phyloP scores from a whole-genome alignment of 2,329 filamentous ascomycete genomes.

The Sporothrix globosa region DNA sequence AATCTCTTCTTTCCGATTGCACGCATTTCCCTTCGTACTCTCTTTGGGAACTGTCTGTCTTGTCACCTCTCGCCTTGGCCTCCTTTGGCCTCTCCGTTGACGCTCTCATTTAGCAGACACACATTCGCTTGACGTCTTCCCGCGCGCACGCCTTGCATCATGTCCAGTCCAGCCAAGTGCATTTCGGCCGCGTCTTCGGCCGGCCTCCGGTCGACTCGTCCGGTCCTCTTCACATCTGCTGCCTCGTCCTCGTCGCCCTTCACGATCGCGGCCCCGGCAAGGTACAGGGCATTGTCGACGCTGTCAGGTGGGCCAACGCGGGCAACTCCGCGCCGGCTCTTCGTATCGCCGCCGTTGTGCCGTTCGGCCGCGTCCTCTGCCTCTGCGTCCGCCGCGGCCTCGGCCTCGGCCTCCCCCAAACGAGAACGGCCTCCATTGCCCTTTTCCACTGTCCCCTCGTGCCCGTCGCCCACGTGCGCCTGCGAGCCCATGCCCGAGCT shows the following conservation, averaged over 20 bases:
- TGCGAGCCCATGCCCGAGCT: slow-evolving; percentile 69
- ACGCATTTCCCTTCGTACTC: neutral
- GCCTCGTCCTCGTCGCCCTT: neutral
- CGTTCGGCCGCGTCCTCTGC: neutral
- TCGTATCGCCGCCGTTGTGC: too few relatives aligned
- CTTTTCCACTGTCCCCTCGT: slow-evolving; percentile 57
- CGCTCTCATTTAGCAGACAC: neutral
- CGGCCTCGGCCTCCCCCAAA: neutral
- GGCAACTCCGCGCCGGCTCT: neutral
- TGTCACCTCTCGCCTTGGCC: neutral
- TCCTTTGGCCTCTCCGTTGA: too few relatives aligned
- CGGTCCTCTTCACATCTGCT: neutral
- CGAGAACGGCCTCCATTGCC: slow-evolving; percentile 35
- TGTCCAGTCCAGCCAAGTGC: slow-evolving; percentile 15
- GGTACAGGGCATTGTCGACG: neutral
- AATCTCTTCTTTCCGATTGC: neutral
- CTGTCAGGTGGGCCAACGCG: neutral
- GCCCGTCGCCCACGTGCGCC: slow-evolving; percentile 74
- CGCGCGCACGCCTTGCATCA: neutral
- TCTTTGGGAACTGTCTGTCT: neutral
- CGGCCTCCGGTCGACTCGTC: neutral
- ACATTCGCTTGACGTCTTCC: too few relatives aligned
- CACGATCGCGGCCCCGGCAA: neutral
- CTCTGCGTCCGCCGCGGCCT: neutral
- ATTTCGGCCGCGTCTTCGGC: slow-evolving; percentile 3